These are phyloP conservation scores for Hypoxylon lenormandii DNA, from an alignment of 495 filamentous ascomycete genomes.

Conservation along the genomic window DNA sequence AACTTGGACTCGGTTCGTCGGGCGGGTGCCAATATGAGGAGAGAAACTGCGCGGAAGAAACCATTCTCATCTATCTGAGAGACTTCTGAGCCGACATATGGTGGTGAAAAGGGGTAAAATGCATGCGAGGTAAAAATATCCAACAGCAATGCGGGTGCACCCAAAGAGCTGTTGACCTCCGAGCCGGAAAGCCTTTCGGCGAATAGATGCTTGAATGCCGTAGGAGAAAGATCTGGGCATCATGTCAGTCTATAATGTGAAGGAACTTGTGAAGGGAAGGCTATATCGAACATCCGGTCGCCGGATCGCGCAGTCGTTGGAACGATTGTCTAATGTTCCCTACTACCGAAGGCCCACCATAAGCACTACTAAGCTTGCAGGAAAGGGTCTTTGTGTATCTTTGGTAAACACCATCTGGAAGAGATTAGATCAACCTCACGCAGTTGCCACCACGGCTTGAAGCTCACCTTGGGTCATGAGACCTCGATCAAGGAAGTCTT, in stretches of 20 bases:
- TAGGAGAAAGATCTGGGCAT: slow-evolving; percentile 10
- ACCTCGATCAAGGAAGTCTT: slow-evolving; percentile 18
- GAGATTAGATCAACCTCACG: not conserved
- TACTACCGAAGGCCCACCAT: not conserved
- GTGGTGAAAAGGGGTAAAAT: slow-evolving; percentile 26
- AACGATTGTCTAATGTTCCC: slow-evolving; percentile 12
- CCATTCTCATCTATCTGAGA: slow-evolving; percentile 16
- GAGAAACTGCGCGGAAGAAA: slow-evolving; percentile 21
- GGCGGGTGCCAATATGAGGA: not conserved
- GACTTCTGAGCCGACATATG: not conserved
- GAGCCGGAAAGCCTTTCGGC: not conserved
- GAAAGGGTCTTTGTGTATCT: slow-evolving; percentile 12
- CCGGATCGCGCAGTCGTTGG: slow-evolving; percentile 10
- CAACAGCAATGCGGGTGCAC: not conserved
- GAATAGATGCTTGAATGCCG: slow-evolving; percentile 4
- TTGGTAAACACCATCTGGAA: slow-evolving; percentile 20
- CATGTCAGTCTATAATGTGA: not conserved
- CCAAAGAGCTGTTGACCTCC: not conserved
- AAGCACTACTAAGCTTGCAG: not conserved
- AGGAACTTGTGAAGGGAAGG: not conserved
- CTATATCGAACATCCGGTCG: slow-evolving; percentile 13
- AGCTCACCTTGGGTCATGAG: slow-evolving; percentile 21
- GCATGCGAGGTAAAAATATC: slow-evolving; percentile 19
- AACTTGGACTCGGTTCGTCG: slow-evolving; percentile 2
- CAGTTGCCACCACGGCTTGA: not conserved